Evolutionary conservation across 495 filamentous ascomycete genomes (phyloP).

Genomic region (Collariella sp.): DNA sequence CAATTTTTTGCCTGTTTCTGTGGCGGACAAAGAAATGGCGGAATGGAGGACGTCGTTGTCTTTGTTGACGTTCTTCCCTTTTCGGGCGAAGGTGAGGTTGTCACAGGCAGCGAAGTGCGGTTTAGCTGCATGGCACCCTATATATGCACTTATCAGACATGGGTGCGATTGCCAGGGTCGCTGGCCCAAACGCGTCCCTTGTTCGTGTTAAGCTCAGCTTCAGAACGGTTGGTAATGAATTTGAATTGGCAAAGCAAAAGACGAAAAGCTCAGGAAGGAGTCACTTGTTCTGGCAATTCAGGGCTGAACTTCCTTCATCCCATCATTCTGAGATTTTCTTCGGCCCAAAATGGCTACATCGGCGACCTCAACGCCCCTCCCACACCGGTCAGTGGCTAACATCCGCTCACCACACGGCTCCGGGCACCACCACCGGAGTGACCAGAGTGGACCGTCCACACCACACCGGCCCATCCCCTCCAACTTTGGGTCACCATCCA

Average conservation of each 20-base stretch:
- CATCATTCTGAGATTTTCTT: neutral
- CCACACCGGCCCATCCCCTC: constrained; percentile 51
- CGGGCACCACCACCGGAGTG: constrained; percentile 15
- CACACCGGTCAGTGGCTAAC: constrained; percentile 44
- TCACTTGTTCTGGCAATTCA: too few species aligned
- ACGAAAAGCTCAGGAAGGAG: too few species aligned
- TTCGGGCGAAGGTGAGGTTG: constrained; percentile 16
- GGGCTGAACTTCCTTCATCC: too few species aligned
- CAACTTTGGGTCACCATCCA: constrained; percentile 62
- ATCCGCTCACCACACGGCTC: constrained; percentile 34
- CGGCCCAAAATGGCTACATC: constrained; percentile 17
- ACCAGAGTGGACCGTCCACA: constrained; percentile 45
- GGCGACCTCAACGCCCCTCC: constrained; percentile 25
- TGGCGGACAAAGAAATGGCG: too few species aligned
- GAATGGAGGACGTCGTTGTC: neutral
- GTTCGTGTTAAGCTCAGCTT: neutral
- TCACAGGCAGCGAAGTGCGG: neutral
- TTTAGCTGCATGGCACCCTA: neutral
- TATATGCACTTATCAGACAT: neutral
- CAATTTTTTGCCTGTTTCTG: neutral
- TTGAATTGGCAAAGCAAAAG: neutral
- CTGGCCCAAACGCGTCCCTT: neutral
- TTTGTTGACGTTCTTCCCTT: constrained; percentile 27
- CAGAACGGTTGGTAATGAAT: too few species aligned
- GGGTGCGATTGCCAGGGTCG: neutral